Evolutionary conservation across 2,329 filamentous ascomycete genomes (phyloP), one percentile per base, ranked within the genome.

Genomic region (Sclerotinia nivalis): DNA sequence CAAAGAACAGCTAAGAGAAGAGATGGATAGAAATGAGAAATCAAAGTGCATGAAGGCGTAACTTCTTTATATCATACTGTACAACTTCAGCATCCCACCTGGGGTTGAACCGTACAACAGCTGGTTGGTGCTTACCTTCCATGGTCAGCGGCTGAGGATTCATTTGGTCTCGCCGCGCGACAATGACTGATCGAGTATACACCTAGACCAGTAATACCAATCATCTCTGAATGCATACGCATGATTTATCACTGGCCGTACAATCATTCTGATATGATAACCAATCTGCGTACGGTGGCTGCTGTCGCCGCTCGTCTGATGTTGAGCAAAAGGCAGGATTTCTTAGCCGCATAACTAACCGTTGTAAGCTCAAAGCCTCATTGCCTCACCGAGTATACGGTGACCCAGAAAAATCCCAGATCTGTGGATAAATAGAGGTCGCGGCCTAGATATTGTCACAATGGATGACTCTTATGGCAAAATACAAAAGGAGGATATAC

Each of bases 41-140:
- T 7, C 7, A 56, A 37, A 65, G 5, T 25, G 40, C 40, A 43
- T 52, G 6, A 28, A 65, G 9, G 50, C 4, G 45, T 25, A 66
- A 43, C 31, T 43, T 54, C 8, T 37, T 66, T 66, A 66, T 45
- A 58, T 34, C 25, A 65, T 12, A 34, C 43, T 56, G 7, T 31
- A 47, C 9, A 47, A 43, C 43, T 22, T 25, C 40, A 56, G 18
- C 18, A 52, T 22, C 31, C 59, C 59, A 34, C 60, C 59, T 56
- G 37, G 15, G 22, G 12, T 43, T 12, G 20, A 45, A 43, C 34
- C 28, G 54, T 47, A 25, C 20, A 54, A 47, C 25, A 20, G 43
- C 59, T 56, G 40, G 40, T 54, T 54, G 60, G 67, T 59, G 67
- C 59, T 65, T 69, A 65, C 59, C 25, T 64, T 28, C 66, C 49